Conservation (phyloP, 208 protist species). For the Crithidia bombi region DNA sequence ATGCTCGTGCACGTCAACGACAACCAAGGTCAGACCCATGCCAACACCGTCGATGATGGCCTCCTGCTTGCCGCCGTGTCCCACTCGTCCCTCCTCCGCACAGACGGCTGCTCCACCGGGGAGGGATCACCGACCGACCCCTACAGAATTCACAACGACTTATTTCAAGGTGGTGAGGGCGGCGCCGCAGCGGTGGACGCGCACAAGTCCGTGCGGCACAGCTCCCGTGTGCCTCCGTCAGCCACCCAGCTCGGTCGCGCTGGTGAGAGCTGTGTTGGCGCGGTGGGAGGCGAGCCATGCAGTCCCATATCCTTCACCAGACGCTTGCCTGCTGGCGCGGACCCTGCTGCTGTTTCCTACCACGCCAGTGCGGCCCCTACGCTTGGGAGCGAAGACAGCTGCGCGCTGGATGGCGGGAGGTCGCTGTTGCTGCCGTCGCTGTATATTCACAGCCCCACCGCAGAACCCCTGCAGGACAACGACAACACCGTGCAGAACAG, state of each 20-base stretch:
- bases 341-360: neutral
- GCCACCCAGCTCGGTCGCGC: neutral
- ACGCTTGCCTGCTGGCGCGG: neutral
- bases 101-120: neutral
- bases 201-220: constrained; percentile 6
- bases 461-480: neutral
- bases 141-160: neutral
- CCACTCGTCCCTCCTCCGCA: constrained; percentile 1
- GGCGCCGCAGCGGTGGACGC: neutral
- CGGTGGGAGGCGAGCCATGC: neutral
- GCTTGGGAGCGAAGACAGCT: neutral
- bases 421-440: constrained; percentile 10
- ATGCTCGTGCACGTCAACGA: neutral
- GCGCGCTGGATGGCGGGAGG: constrained; percentile 1
- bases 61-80: neutral
- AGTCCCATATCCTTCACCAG: neutral
- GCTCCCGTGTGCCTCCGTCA: neutral
- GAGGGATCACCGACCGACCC: neutral
- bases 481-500: constrained; percentile 7
- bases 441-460: constrained; percentile 5
- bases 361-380: constrained; percentile 8
- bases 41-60: neutral
- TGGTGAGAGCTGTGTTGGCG: neutral
- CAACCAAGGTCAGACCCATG: neutral
- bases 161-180: neutral